Evolutionary conservation across 768 basidiomycete species (phyloP), one percentile per base, ranked within the genome.

Genomic region (Pleurotus giganteus): DNA sequence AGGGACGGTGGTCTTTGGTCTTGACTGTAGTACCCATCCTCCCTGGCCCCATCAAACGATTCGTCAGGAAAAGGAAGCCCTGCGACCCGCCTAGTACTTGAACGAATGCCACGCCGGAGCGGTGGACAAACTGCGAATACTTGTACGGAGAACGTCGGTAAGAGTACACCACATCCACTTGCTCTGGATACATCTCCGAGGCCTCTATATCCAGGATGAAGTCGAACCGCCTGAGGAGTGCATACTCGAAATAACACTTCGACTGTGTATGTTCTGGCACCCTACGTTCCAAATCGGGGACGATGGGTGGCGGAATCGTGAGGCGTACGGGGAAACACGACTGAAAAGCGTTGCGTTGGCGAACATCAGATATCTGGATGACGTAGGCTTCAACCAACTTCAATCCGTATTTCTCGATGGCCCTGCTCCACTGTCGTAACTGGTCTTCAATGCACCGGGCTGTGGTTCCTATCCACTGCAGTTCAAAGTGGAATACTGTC

Each of bases 391-490:
- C 97, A 21, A 98, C 90, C 8, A 99, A 83, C 66, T 85, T 91
- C 53, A 98, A 75, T 2, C 96, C 96, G 57, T 94, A 94, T 47
- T 87, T 81, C 58, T 96, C 94, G 42, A 95, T 91, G 3, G 82
- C 79, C 36, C 90, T 78, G 53, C 82, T 83, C 89, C 94, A 94
- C 49, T 82, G 78, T 34, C 88, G 83, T 21, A 97, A 77, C 49
- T 88, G 81, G 60, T 96, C 94, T 59, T 98, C 95, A 49, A 98
- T 89, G 58, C 86, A 88, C 19, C 91, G 83, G 21, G 94, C 93
- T 1, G 94, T 94, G 1, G 94, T 89, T 2, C 93, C 94, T 36
- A 98, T 88, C 96, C 97, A 99, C 58, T 96, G 91, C 26, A 99
- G 77, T 69, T 99, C 95, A 62, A 98, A 94, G 69, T 98, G 96